Evolutionary conservation across 1,284 basidiomycete species (phyloP).

Genomic region (Kwoniella shivajii): DNA sequence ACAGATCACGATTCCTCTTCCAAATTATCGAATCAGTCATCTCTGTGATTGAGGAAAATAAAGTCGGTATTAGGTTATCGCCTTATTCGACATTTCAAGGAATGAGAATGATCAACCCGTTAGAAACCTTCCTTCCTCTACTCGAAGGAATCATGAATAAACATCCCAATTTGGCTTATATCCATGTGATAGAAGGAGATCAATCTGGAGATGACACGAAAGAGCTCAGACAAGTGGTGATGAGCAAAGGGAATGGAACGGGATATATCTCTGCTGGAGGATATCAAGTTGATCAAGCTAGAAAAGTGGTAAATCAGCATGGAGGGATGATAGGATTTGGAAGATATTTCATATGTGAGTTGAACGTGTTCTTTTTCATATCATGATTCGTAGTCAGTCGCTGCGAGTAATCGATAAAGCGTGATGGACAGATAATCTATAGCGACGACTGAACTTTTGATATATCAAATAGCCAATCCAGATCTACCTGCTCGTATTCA

Average conservation of each 20-base stretch:
- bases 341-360: conserved; percentile 54
- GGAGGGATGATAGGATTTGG: conserved; percentile 59
- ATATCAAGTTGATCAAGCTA: conserved; percentile 41
- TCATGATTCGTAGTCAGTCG: background rate
- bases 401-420: background rate
- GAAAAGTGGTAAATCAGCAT: conserved; percentile 36
- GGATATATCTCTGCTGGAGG: conserved; percentile 61
- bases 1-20: conserved; percentile 59
- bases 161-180: conserved; percentile 60
- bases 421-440: no score
- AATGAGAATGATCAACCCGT: conserved; percentile 3
- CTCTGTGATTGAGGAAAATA: conserved; percentile 59
- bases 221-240: conserved; percentile 24
- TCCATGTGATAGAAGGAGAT: conserved; percentile 61
- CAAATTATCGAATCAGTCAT: conserved; percentile 59
- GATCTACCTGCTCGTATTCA: conserved; percentile 58
- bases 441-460: background rate
- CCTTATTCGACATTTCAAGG: conserved; percentile 60
- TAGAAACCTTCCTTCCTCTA: conserved; percentile 10
- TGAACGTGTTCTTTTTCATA: background rate
- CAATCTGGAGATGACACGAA: conserved; percentile 23
- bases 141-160: conserved; percentile 41
- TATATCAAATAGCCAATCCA: conserved; percentile 51
- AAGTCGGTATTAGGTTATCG: conserved; percentile 60
- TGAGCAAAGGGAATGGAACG: conserved; percentile 22